Percentiles rank a stretch among this genome's conserved stretches.
These are phyloP conservation scores for Keithomyces neogunnii DNA, from an alignment of 2,329 filamentous ascomycete species.

Conservation along the genomic window DNA sequence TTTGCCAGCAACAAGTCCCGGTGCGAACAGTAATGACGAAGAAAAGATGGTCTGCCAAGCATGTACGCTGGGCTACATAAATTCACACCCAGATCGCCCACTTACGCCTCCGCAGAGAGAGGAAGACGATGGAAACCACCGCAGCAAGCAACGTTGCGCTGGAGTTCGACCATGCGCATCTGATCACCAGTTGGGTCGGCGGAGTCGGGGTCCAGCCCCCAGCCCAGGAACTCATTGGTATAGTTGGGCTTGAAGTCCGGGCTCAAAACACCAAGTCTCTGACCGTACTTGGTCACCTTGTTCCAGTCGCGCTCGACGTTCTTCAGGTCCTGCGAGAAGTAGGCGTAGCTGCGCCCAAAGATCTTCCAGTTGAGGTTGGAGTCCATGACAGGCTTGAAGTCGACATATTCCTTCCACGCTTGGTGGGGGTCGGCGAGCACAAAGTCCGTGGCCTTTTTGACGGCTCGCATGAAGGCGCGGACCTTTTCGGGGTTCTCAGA, in stretches of 20 bases:
- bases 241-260: constrained; percentile 61
- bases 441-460: constrained; percentile 67
- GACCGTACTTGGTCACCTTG: constrained; percentile 71
- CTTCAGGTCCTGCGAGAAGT: constrained; percentile 66
- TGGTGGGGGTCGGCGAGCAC: constrained; percentile 54
- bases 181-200: constrained; percentile 62
- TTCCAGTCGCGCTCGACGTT: constrained; percentile 68
- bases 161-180: constrained; percentile 63
- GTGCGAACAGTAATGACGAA: neutral
- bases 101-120: constrained; percentile 5
- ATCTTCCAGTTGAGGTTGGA: constrained; percentile 66
- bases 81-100: neutral
- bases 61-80: too few relatives aligned
- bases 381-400: constrained; percentile 64
- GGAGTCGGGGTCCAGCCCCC: constrained; percentile 57
- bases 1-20: neutral
- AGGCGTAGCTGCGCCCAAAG: constrained; percentile 70
- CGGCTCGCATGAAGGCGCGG: constrained; percentile 58
- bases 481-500: constrained; percentile 58
- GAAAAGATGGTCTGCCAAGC: neutral
- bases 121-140: constrained; percentile 55
- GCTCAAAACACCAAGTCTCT: constrained; percentile 61
- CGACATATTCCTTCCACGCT: constrained; percentile 61
- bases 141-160: constrained; percentile 54
- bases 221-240: constrained; percentile 62